Percentiles rank a stretch among this genome's conserved stretches.
These are phyloP conservation scores for Hanseniaspora meyeri DNA, from an alignment of 805 yeast species.

Conservation along the genomic window DNA sequence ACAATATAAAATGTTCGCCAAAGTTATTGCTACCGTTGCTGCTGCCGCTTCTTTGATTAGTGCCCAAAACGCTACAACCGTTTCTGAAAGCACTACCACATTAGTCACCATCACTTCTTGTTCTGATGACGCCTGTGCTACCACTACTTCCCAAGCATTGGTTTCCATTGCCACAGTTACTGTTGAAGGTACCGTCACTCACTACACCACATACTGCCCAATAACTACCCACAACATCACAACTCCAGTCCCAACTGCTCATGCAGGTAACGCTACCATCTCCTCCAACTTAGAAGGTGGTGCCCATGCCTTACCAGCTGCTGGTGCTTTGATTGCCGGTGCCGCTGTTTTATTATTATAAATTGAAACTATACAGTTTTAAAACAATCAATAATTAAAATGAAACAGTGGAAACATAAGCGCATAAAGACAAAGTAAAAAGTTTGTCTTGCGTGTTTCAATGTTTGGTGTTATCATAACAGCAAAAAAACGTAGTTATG, in stretches of 20 bases:
- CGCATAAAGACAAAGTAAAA: no score
- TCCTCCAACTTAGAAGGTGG: slow-evolving; percentile 28
- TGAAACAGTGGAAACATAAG: no score
- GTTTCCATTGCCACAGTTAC: slow-evolving; percentile 29
- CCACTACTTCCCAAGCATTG: slow-evolving; percentile 27
- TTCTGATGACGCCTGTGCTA: slow-evolving; percentile 25
- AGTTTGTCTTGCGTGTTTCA: no score
- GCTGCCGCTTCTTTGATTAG: slow-evolving; percentile 19
- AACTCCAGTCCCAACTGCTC: slow-evolving; percentile 19
- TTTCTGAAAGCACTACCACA: slow-evolving; percentile 24
- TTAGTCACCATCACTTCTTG: slow-evolving; percentile 30
- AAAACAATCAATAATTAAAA: no score
- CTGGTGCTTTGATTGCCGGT: slow-evolving; percentile 39
- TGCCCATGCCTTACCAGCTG: slow-evolving; percentile 35
- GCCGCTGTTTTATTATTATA: slow-evolving; percentile 38
- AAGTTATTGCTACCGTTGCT: slow-evolving; percentile 29
- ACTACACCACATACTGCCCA: slow-evolving; percentile 29
- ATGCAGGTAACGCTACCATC: slow-evolving; percentile 16
- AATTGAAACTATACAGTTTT: slow-evolving; percentile 16
- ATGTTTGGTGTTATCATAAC: neutral
- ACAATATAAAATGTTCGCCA: slow-evolving; percentile 30
- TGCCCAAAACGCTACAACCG: slow-evolving; percentile 21
- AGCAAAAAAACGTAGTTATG: no score
- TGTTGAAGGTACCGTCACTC: slow-evolving; percentile 27
- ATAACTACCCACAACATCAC: slow-evolving; percentile 24